These are phyloP conservation scores for Furcasterigmium sp. DNA, from an alignment of 2,329 filamentous ascomycete genomes.

Conservation along the genomic window DNA sequence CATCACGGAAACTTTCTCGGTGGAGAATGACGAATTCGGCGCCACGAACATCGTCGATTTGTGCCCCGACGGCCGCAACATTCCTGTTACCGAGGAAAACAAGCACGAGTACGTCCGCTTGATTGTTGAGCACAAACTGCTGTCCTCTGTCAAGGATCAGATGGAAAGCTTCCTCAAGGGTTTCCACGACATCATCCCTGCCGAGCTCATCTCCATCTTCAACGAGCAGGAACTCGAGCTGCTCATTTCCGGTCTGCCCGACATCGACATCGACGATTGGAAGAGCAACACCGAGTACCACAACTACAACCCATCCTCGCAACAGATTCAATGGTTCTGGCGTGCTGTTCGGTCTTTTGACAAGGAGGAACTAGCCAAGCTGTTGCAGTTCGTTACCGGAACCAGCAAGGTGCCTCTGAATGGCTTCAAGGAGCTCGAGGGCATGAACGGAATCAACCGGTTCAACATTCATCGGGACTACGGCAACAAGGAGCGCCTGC, in stretches of 20 bases:
- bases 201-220: slow-evolving; percentile 92
- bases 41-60: slow-evolving; percentile 84
- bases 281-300: slow-evolving; percentile 99
- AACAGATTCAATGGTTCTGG: slow-evolving; percentile 99
- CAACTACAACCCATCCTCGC: slow-evolving; percentile 90
- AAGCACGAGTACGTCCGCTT: slow-evolving; percentile 96
- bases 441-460: slow-evolving; percentile 96
- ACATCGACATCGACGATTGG: slow-evolving; percentile 98
- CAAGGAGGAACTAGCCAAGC: slow-evolving; percentile 96
- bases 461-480: slow-evolving; percentile 99
- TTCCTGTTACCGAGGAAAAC: slow-evolving; percentile 94
- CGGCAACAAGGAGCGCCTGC: slow-evolving; percentile 90
- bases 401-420: slow-evolving; percentile 98
- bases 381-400: slow-evolving; percentile 96
- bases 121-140: slow-evolving; percentile 89
- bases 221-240: slow-evolving; percentile 97
- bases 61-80: slow-evolving; percentile 80
- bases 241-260: slow-evolving; percentile 91
- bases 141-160: slow-evolving; percentile 89
- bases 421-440: slow-evolving; percentile 97
- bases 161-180: slow-evolving; percentile 88
- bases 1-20: slow-evolving; percentile 91
- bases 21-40: slow-evolving; percentile 91
- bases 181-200: slow-evolving; percentile 97
- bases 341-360: slow-evolving; percentile 94